Evolutionary conservation across 2,329 filamentous ascomycete genomes (phyloP), one percentile per base, ranked within the genome.

Genomic region (Pseudocercospora musae): DNA sequence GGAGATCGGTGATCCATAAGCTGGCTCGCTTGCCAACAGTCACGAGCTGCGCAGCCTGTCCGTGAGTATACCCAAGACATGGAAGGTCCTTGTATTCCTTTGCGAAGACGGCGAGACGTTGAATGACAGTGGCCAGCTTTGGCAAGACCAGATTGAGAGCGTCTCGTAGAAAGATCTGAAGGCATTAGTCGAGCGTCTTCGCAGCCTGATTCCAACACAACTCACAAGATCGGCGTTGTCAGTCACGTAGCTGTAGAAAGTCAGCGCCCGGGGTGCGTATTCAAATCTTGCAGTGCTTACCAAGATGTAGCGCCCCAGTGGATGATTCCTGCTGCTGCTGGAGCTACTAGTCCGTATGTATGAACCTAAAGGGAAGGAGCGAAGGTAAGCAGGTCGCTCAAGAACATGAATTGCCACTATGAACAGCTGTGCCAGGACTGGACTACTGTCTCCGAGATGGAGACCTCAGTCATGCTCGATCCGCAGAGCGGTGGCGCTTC

Each of bases 261-360:
- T 52, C 13, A 52, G 48, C 23, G 20, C 11, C 11, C 9, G 4
- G 20, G 11, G 10, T 21, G 7, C 18, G n/a, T 13, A 21, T 18
- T 8, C 23, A 48, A 5, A 27, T 20, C 7, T n/a, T 10, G 23
- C 21, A 5, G 27, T 33, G 46, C 67, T 62, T 58, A 69, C 67
- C 82, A 85, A 63, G 78, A 83, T 25, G 84, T 89, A 59, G 86
- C 87, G 68, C 88, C 89, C 75, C 84, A 87, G 75, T 96, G 92
- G 63, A 96, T 94, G 69, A 95, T 90, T 33, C 90, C 90, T 13
- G 89, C 90, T 9, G 91, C 91, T 33, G 85, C 88, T 0, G 91
- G 91, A 3, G 90, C 90, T 63, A 84, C 87, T 68, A 84, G 78
- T 3, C 90, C 91, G 75, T 89, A 94, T 13, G 89, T 71, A 68